Percentiles rank a stretch among this genome's conserved stretches.
These are phyloP conservation scores for Tolypocladium tundrense DNA, from an alignment of 2,329 filamentous ascomycete species.

Conservation along the genomic window DNA sequence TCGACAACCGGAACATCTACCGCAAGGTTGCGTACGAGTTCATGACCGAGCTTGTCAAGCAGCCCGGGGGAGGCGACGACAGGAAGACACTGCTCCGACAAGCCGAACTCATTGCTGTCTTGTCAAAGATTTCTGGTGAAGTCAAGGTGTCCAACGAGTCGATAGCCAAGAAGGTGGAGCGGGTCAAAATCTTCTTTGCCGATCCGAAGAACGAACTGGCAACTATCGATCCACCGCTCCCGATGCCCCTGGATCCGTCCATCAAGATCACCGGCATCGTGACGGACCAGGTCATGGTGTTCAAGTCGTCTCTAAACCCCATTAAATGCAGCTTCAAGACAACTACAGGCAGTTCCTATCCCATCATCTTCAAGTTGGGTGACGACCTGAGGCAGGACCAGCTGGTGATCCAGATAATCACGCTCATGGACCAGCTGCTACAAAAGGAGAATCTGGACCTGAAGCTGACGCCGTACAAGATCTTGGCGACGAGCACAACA, in stretches of 20 bases:
- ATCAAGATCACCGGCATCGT: slow-evolving; percentile 69
- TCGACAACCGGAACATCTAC: slow-evolving; percentile 74
- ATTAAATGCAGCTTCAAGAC: slow-evolving; percentile 89
- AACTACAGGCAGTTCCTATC: slow-evolving; percentile 64
- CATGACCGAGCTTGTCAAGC: slow-evolving; percentile 74
- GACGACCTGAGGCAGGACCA: slow-evolving; percentile 96
- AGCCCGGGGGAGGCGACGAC: slow-evolving; percentile 58
- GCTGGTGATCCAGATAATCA: slow-evolving; percentile 93
- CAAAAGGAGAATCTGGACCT: slow-evolving; percentile 94
- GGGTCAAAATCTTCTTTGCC: slow-evolving; percentile 71
- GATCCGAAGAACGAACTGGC: slow-evolving; percentile 87
- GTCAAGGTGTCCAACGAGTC: slow-evolving; percentile 73
- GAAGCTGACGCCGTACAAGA: slow-evolving; percentile 91
- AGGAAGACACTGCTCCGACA: slow-evolving; percentile 73
- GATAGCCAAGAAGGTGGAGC: slow-evolving; percentile 70
- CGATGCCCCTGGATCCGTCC: slow-evolving; percentile 79
- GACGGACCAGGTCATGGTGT: slow-evolving; percentile 78
- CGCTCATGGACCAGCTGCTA: slow-evolving; percentile 90
- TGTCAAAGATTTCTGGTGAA: slow-evolving; percentile 83
- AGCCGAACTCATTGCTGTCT: slow-evolving; percentile 76
- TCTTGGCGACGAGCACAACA: slow-evolving; percentile 80
- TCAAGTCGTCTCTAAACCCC: slow-evolving; percentile 90
- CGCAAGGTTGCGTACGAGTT: slow-evolving; percentile 93
- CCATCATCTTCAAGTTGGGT: slow-evolving; percentile 93
- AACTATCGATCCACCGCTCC: slow-evolving; percentile 73